phyloP scores from a whole-genome alignment of 148 eudicot species.

The Silene uniflora region DNA sequence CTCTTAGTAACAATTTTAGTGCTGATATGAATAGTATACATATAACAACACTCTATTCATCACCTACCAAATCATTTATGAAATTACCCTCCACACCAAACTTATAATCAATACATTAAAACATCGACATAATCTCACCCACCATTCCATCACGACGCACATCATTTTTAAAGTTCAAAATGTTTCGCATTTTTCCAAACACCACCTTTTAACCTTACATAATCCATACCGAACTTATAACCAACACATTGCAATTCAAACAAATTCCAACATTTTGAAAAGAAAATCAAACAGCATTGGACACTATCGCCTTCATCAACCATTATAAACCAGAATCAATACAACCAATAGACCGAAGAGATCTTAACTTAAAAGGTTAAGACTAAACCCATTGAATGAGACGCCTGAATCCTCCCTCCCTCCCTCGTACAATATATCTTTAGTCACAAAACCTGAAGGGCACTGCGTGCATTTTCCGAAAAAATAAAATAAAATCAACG shows the following conservation, averaged over 20 bases:
- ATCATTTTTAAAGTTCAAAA: neutral
- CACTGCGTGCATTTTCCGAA: too few species aligned
- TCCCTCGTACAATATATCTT: too few species aligned
- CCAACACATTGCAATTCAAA: neutral
- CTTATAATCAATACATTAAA: neutral
- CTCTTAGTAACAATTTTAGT: conserved; percentile 1
- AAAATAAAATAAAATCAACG: too few species aligned
- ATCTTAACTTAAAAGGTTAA: neutral
- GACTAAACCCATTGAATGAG: neutral
- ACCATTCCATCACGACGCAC: neutral
- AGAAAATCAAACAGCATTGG: neutral
- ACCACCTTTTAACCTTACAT: neutral
- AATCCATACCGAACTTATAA: neutral
- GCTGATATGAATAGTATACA: neutral
- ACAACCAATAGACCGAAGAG: neutral
- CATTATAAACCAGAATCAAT: neutral
- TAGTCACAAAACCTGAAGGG: too few species aligned
- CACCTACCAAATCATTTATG: conserved; percentile 8
- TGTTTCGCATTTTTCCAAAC: neutral
- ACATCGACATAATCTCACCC: neutral
- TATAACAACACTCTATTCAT: neutral
- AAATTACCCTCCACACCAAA: neutral
- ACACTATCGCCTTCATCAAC: neutral
- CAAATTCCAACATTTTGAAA: neutral
- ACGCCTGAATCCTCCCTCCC: too few species aligned